Conservation (phyloP, 2,329 filamentous ascomycete species). For the Colletotrichum eleusines region DNA sequence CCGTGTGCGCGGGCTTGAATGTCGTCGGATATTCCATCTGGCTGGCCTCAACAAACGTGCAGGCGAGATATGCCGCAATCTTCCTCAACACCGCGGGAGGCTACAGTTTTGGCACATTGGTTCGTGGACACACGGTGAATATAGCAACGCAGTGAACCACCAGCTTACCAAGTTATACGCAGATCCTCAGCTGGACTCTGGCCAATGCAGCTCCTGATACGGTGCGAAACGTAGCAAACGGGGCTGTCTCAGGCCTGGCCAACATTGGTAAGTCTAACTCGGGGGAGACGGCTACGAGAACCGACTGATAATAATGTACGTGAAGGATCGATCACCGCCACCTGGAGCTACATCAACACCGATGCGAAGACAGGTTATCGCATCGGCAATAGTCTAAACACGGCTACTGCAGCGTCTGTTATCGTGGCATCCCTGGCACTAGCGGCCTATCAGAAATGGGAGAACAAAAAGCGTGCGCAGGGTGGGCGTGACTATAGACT, state of each 20-base stretch:
- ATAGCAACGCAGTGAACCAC: not conserved
- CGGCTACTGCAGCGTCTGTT: slow-evolving; percentile 45
- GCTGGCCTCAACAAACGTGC: slow-evolving; percentile 44
- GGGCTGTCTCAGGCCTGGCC: slow-evolving; percentile 45
- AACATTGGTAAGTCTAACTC: slow-evolving; percentile 45
- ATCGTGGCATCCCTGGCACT: slow-evolving; percentile 44
- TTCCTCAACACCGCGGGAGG: slow-evolving; percentile 48
- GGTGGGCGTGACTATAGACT: slow-evolving; percentile 46
- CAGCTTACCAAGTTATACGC: not conserved
- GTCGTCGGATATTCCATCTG: slow-evolving; percentile 47
- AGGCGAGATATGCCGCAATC: slow-evolving; percentile 47
- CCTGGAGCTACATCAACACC: slow-evolving; percentile 48
- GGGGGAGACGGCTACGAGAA: not conserved
- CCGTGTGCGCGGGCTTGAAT: slow-evolving; percentile 43
- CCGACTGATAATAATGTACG: slow-evolving; percentile 13
- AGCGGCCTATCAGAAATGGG: slow-evolving; percentile 44
- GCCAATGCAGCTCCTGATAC: slow-evolving; percentile 48
- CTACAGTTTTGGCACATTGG: slow-evolving; percentile 45
- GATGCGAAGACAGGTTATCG: slow-evolving; percentile 46
- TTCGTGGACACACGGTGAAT: not conserved
- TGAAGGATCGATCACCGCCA: slow-evolving; percentile 47
- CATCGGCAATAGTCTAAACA: slow-evolving; percentile 46
- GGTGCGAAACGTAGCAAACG: slow-evolving; percentile 46
- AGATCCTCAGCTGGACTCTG: slow-evolving; percentile 46
- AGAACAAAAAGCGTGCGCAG: slow-evolving; percentile 46